Percentiles rank a stretch among this genome's conserved stretches.
Conservation (phyloP, 177 flowering plant genomes). For the Vitis hybrid region DNA sequence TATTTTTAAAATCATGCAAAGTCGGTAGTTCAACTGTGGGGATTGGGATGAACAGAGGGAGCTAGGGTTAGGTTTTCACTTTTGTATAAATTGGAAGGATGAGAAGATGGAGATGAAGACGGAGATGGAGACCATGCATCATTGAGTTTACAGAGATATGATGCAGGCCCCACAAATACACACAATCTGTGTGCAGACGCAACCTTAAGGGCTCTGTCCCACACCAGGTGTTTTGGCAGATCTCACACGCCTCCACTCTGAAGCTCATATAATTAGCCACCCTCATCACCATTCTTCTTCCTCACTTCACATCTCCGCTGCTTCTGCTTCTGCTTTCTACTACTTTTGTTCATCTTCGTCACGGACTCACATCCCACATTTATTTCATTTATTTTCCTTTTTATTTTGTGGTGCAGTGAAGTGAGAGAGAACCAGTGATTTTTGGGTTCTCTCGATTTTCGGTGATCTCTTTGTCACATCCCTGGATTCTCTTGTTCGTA, state of each 20-base stretch:
- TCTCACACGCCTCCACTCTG: conserved; percentile 16
- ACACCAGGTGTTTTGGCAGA: conserved; percentile 10
- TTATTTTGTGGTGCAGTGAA: too few species aligned
- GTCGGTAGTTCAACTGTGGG: not conserved
- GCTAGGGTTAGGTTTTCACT: not conserved
- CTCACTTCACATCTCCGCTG: not conserved
- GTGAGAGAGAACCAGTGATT: too few species aligned
- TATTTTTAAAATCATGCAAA: not conserved
- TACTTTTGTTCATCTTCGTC: not conserved
- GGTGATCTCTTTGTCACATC: too few species aligned
- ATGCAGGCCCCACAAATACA: too few species aligned
- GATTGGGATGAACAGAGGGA: not conserved
- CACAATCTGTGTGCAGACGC: not conserved
- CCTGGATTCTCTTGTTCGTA: too few species aligned
- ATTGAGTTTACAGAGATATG: not conserved
- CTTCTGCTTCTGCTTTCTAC: too few species aligned
- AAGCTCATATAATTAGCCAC: not conserved
- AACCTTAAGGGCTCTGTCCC: not conserved
- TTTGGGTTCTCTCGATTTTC: too few species aligned
- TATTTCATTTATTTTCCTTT: too few species aligned
- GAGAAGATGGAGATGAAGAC: not conserved
- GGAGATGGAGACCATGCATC: not conserved
- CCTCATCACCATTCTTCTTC: not conserved
- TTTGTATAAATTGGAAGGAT: too few species aligned
- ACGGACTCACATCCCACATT: too few species aligned